Evolutionary conservation across 805 yeast genomes (phyloP), one percentile per base, ranked within the genome.

Genomic region (Clavispora phyllophila): DNA sequence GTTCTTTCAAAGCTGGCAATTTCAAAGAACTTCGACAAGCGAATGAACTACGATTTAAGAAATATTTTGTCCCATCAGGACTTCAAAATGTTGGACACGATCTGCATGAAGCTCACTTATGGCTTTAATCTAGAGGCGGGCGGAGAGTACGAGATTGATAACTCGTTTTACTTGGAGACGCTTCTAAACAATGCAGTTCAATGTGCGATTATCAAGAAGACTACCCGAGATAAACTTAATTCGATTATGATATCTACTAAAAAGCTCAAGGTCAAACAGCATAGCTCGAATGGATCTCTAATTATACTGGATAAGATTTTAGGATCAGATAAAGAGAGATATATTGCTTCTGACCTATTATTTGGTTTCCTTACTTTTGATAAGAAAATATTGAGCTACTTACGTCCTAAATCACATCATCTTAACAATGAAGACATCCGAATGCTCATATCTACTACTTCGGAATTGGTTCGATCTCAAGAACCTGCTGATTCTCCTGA

Each of bases 1-100:
- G 84, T 93, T 0, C 64, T 93, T 31, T 84, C 95, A n/a, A 81
- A 84, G 56, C 84, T 88, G 1, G 86, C 84, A 48, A 79, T 91
- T 29, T 68, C 75, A 9, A 78, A 79, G 48, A 79, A 84, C 27
- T 90, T 86, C 58, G 68, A 72, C 40, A 76, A 78, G 47, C 70
- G 95, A 43, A 82, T 85, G 55, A 87, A 87, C 54, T 87, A 85
- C 54, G 98, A 91, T 55, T 65, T 91, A 29, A 68, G 96, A 18
- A 83, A 81, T 44, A 73, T 84, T 23, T 68, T 90, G 20, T 88
- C 88, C 3, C 78, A 82, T 1, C 75, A 91, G 3, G 96, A 90
- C 61, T 71, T 78, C 43, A 76, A 78, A 3, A 87, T 86, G 44
- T 63, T 91, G 36, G 83, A 84, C 46, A 72, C 81, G 1, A 71